Evolutionary conservation across 1,284 basidiomycete genomes (phyloP), one percentile per base, ranked within the genome.

Genomic region (Pterula multifida): DNA sequence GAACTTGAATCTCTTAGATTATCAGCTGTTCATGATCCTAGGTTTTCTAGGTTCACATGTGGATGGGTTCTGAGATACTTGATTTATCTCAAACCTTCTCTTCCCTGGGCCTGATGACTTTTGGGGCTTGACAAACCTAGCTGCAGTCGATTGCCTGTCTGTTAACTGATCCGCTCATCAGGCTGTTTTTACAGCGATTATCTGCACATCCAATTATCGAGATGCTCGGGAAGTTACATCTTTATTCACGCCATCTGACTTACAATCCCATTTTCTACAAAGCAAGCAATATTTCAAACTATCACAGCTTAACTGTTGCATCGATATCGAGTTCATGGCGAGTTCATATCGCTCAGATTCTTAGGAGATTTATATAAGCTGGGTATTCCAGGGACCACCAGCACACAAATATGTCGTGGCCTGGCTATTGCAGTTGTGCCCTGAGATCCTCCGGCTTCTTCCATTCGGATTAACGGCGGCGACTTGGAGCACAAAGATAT

Each of bases 241-340:
- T 32, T 32, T 15, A 32, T 15, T 15, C 28, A 36, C 17, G 48
- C 48, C 19, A 22, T 36, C 35, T 68, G 67, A 15, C 28, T 15
- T 32, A 15, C 6, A 32, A 32, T 32, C 28, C 15, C 28, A 32
- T 32, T 15, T 32, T 32, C 28, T 15, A 32, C 6, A 32, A 32
- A 6, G 15, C 28, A 32, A 32, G 28, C 6, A 15, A 6, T 15
- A 32, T 15, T 15, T 32, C 28, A n/a, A n/a, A n/a, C n/a, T n/a
- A n/a, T n/a, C n/a, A n/a, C n/a, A n/a, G n/a, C n/a, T n/a, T n/a
- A n/a, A n/a, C n/a, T n/a, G n/a, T n/a, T n/a, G n/a, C n/a, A n/a
- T n/a, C n/a, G n/a, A n/a, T n/a, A n/a, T n/a, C n/a, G n/a, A n/a
- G n/a, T n/a, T n/a, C n/a, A n/a, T n/a, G n/a, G n/a, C n/a, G n/a